Percentiles rank a stretch among this genome's conserved stretches.
phyloP scores from a whole-genome alignment of 441 rosid species.

The Populus trichocarpa region DNA sequence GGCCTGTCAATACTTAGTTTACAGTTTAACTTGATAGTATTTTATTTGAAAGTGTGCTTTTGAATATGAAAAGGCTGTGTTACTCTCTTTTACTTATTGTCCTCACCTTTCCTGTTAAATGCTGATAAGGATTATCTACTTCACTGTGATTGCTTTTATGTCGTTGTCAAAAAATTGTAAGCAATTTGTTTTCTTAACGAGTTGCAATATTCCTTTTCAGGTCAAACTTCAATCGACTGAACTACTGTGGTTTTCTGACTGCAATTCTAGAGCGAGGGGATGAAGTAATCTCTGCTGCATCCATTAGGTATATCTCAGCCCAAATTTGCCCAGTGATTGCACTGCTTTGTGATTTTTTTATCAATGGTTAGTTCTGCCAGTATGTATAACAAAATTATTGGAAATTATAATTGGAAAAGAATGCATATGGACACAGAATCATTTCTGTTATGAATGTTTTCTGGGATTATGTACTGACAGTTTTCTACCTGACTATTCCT shows the following conservation, averaged over 20 bases:
- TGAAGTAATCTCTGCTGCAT: slow-evolving; percentile 78
- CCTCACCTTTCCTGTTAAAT: background rate
- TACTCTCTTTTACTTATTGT: background rate
- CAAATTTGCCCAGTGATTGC: slow-evolving; percentile 3
- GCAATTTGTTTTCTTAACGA: slow-evolving; percentile 3
- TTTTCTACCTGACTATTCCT: background rate
- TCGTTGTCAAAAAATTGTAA: background rate
- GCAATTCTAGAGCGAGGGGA: slow-evolving; percentile 84
- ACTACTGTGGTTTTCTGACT: slow-evolving; percentile 70
- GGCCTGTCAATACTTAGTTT: background rate
- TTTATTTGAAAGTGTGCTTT: background rate
- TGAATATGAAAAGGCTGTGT: background rate
- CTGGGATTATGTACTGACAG: background rate
- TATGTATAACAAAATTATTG: background rate
- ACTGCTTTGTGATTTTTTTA: slow-evolving; percentile 3
- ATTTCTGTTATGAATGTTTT: background rate
- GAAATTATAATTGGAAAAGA: slow-evolving; percentile 1
- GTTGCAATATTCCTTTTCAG: slow-evolving; percentile 38
- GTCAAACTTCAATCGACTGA: slow-evolving; percentile 79
- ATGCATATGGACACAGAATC: background rate
- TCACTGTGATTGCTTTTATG: background rate
- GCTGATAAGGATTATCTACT: background rate
- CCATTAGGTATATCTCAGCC: slow-evolving; percentile 62
- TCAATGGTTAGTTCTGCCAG: slow-evolving; percentile 10
- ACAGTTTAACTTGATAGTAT: background rate